Conservation (phyloP, 495 filamentous ascomycete species). For the Penicillium desertorum region DNA sequence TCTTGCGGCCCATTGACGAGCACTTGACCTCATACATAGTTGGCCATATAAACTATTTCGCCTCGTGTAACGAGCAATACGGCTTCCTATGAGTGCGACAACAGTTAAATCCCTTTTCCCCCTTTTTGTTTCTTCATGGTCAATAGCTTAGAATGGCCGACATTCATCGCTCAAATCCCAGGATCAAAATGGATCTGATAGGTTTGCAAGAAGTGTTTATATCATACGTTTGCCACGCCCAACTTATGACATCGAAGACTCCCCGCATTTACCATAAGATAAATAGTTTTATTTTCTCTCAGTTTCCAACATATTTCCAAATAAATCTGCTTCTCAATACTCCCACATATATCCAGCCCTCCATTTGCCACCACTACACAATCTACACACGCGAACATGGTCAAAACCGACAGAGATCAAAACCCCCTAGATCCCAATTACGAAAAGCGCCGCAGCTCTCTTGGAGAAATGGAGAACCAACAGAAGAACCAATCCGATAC, state of each 20-base stretch:
- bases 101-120: neutral
- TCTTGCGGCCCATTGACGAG: neutral
- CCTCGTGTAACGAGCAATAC: neutral
- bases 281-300: neutral
- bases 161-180: neutral
- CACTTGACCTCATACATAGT: neutral
- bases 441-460: slow-evolving; percentile 16
- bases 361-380: neutral
- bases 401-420: slow-evolving; percentile 17
- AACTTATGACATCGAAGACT: slow-evolving; percentile 7
- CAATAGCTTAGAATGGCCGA: neutral
- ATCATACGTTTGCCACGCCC: slow-evolving; percentile 30
- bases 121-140: neutral
- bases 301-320: neutral
- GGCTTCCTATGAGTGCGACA: neutral
- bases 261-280: slow-evolving; percentile 20
- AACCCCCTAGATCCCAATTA: slow-evolving; percentile 26
- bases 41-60: neutral
- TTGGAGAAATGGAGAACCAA: slow-evolving; percentile 7
- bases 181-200: neutral
- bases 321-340: neutral
- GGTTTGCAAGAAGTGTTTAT: slow-evolving; percentile 21
- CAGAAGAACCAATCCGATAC: neutral
- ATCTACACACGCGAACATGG: slow-evolving; percentile 17
- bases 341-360: neutral